These are phyloP conservation scores for Candida tibetensis DNA, from an alignment of 805 yeast genomes.

Conservation along the genomic window DNA sequence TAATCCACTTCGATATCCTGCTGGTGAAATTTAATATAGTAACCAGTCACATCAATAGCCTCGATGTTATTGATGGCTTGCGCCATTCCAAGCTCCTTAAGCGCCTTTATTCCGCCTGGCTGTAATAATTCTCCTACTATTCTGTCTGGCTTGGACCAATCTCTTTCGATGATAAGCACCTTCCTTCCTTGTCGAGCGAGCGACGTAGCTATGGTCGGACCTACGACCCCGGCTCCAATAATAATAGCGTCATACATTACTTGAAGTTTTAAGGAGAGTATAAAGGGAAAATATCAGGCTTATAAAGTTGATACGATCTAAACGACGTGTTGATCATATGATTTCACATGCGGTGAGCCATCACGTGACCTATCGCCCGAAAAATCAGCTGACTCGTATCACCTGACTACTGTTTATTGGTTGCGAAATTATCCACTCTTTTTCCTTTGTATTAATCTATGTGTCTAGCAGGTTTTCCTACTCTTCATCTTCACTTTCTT, in stretches of 20 bases:
- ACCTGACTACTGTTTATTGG: too few species aligned
- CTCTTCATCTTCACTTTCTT: slow-evolving; percentile 42
- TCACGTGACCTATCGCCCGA: too few species aligned
- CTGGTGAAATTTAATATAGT: slow-evolving; percentile 68
- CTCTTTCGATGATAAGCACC: slow-evolving; percentile 80
- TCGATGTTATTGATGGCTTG: slow-evolving; percentile 71
- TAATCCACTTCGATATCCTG: slow-evolving; percentile 62
- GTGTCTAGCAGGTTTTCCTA: too few species aligned
- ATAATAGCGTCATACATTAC: slow-evolving; percentile 71
- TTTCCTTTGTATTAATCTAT: too few species aligned
- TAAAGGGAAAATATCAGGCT: not conserved
- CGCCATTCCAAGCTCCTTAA: slow-evolving; percentile 78
- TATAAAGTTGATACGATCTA: not conserved
- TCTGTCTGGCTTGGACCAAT: slow-evolving; percentile 89
- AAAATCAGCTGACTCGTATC: too few species aligned
- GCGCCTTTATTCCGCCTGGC: slow-evolving; percentile 91
- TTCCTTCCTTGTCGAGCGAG: slow-evolving; percentile 86
- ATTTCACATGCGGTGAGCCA: not conserved
- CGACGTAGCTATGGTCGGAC: slow-evolving; percentile 89
- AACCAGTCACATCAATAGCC: slow-evolving; percentile 77
- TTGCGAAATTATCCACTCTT: too few species aligned
- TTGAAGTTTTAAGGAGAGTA: not conserved
- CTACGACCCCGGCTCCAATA: slow-evolving; percentile 98
- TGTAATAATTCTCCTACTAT: slow-evolving; percentile 97
- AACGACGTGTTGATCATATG: too few species aligned